phyloP scores from a whole-genome alignment of 1,139 yeast genomes.

The Yamadazyma aaseri region DNA sequence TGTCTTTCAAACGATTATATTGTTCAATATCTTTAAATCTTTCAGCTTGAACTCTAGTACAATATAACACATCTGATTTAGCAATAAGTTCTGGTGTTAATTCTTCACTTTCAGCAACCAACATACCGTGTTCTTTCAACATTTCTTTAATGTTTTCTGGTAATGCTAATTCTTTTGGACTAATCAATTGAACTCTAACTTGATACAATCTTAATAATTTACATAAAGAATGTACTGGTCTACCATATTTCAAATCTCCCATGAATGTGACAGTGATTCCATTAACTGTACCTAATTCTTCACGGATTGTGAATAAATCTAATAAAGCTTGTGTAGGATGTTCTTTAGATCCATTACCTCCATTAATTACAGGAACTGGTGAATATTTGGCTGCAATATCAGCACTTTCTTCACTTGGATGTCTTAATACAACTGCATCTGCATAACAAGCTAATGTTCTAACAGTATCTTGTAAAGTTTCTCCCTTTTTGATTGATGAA shows the following conservation, averaged over 20 bases:
- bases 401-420: constrained; percentile 89
- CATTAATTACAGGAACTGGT: constrained; percentile 95
- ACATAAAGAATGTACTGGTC: constrained; percentile 97
- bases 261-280: constrained; percentile 97
- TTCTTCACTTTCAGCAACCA: constrained; percentile 68
- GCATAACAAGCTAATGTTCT: constrained; percentile 94
- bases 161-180: constrained; percentile 83
- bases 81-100: constrained; percentile 83
- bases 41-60: constrained; percentile 98
- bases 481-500: constrained; percentile 96
- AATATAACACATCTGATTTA: constrained; percentile 90
- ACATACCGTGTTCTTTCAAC: constrained; percentile 64
- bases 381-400: constrained; percentile 94
- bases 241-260: constrained; percentile 98
- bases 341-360: constrained; percentile 96
- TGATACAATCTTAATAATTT: constrained; percentile 88
- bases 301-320: constrained; percentile 97
- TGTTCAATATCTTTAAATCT: constrained; percentile 76
- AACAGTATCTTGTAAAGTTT: constrained; percentile 94
- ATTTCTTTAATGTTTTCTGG: constrained; percentile 72
- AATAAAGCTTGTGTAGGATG: constrained; percentile 99
- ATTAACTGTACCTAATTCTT: constrained; percentile 97
- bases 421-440: constrained; percentile 96
- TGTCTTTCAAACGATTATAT: constrained; percentile 86
- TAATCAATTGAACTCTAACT: constrained; percentile 87